phyloP scores from a whole-genome alignment of 2,329 filamentous ascomycete species.

The Onygenales sp. region DNA sequence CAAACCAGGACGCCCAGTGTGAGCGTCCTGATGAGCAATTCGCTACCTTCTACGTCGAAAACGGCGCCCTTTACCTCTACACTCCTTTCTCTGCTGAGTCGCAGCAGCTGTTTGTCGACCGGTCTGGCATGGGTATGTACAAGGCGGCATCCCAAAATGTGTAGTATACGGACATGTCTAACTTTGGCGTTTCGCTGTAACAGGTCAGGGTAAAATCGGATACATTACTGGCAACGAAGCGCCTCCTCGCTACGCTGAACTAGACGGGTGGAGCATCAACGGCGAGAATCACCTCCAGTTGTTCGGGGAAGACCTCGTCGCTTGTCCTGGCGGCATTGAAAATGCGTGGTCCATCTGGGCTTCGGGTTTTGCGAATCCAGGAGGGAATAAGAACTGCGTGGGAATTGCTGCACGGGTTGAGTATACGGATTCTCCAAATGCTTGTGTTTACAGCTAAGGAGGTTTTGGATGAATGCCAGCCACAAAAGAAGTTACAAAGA shows the following conservation, averaged over 20 bases:
- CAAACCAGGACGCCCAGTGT: conserved; percentile 42
- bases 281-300: conserved; percentile 38
- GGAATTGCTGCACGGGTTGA: no score
- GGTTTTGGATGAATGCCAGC: no score
- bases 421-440: no score
- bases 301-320: conserved; percentile 36
- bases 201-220: conserved; percentile 44
- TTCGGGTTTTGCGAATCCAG: no score
- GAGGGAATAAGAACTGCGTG: no score
- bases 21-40: conserved; percentile 24
- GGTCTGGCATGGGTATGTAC: conserved; percentile 48
- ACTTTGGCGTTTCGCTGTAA: conserved; percentile 1
- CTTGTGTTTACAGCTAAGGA: no score
- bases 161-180: background rate
- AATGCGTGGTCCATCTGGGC: conserved; percentile 33
- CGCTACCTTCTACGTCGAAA: conserved; percentile 44
- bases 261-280: conserved; percentile 40
- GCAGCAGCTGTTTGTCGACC: conserved; percentile 47
- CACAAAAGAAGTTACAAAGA: no score
- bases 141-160: background rate
- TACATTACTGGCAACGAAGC: conserved; percentile 41
- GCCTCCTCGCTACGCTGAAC: conserved; percentile 35
- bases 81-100: conserved; percentile 26
- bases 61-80: conserved; percentile 43
- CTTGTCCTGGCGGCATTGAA: conserved; percentile 42